Conservation (phyloP, 345 rosid genomes). For the Hevea brasiliensis region DNA sequence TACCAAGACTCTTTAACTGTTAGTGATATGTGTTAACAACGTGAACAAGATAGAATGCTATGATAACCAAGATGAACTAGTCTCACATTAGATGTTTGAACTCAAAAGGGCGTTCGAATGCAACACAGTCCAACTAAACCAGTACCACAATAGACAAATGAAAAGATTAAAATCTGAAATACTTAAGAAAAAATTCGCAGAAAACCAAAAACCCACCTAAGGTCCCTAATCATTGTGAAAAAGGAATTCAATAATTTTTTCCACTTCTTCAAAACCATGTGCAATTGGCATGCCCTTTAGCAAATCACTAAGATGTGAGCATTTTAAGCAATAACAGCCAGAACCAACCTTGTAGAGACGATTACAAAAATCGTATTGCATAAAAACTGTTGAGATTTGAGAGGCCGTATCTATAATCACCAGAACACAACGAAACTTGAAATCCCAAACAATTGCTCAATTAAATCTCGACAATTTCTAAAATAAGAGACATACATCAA, state of each 20-base stretch:
- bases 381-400: neutral
- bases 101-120: neutral
- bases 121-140: neutral
- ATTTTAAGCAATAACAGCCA: neutral
- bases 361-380: neutral
- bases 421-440: neutral
- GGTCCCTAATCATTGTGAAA: neutral
- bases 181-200: neutral
- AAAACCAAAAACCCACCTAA: neutral
- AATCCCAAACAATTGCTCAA: neutral
- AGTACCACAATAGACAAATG: neutral
- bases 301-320: neutral
- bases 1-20: neutral
- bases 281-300: neutral
- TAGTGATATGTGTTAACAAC: too few relatives aligned
- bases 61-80: neutral
- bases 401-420: neutral
- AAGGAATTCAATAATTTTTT: neutral
- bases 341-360: neutral
- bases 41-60: neutral
- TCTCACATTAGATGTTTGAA: neutral
- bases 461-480: neutral
- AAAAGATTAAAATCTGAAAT: too few relatives aligned
- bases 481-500: neutral
- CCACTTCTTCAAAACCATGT: neutral